phyloP scores from a whole-genome alignment of 2,329 filamentous ascomycete species.

The Fusarium humuli region DNA sequence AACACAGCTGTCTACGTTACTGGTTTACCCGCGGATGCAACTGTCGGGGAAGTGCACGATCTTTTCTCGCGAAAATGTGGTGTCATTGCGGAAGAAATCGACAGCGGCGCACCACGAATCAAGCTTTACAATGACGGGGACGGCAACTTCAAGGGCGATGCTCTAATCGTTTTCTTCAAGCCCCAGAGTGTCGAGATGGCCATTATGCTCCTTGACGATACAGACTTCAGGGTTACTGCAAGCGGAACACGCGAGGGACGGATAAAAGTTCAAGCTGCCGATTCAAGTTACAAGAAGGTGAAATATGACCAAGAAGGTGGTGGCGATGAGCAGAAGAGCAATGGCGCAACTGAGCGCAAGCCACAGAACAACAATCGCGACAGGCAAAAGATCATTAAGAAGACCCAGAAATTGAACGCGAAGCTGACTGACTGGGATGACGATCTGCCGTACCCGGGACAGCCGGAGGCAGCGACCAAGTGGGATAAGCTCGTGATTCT shows the following conservation, averaged over 20 bases:
- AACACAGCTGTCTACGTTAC: slow-evolving; percentile 96
- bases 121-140: slow-evolving; percentile 89
- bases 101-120: slow-evolving; percentile 86
- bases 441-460: slow-evolving; percentile 72
- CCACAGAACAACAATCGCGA: slow-evolving; percentile 71
- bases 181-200: slow-evolving; percentile 91
- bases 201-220: slow-evolving; percentile 83
- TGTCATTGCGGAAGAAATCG: slow-evolving; percentile 93
- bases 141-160: slow-evolving; percentile 92
- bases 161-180: slow-evolving; percentile 93
- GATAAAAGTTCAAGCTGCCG: slow-evolving; percentile 86
- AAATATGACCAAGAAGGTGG: slow-evolving; percentile 67
- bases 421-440: slow-evolving; percentile 97
- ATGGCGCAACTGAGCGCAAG: slow-evolving; percentile 52
- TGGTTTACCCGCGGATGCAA: slow-evolving; percentile 83
- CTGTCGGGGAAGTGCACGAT: slow-evolving; percentile 81
- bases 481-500: slow-evolving; percentile 88
- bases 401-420: slow-evolving; percentile 90
- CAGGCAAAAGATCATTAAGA: slow-evolving; percentile 89
- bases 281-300: slow-evolving; percentile 91
- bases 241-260: slow-evolving; percentile 67
- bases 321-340: slow-evolving; percentile 35
- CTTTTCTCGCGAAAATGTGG: slow-evolving; percentile 87
- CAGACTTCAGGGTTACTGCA: slow-evolving; percentile 76
- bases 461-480: slow-evolving; percentile 58